A percentile compares a stretch with the other conserved stretches of the same genome.
Conservation (phyloP, 2,329 filamentous ascomycete species). For the Fusarium sp. region DNA sequence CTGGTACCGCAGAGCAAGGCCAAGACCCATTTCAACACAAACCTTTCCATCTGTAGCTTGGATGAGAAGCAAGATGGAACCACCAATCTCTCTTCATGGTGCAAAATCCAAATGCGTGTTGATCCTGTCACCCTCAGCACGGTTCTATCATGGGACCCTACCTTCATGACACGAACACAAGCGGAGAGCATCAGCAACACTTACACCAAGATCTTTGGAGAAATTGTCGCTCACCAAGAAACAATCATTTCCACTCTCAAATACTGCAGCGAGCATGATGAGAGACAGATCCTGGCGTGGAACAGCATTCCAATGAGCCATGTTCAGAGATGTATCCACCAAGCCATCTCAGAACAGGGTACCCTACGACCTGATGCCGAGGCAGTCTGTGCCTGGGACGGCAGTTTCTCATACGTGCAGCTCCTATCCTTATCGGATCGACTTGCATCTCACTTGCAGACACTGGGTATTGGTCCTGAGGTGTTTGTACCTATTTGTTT, state of each 20-base stretch:
- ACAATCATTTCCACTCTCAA: constrained; percentile 57
- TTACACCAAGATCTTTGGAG: constrained; percentile 61
- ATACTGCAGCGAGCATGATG: constrained; percentile 63
- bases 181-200: constrained; percentile 61
- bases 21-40: constrained; percentile 59
- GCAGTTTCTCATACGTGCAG: constrained; percentile 56
- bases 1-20: neutral
- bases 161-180: constrained; percentile 56
- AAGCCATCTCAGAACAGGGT: constrained; percentile 55
- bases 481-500: constrained; percentile 46
- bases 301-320: constrained; percentile 30
- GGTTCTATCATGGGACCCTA: constrained; percentile 51
- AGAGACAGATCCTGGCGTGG: constrained; percentile 58
- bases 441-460: constrained; percentile 47
- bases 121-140: constrained; percentile 34
- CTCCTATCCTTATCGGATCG: constrained; percentile 54
- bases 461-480: constrained; percentile 43
- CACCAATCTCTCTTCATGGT: constrained; percentile 13
- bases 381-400: constrained; percentile 60
- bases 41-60: constrained; percentile 47
- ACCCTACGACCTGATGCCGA: constrained; percentile 48
- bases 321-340: constrained; percentile 57
- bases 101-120: constrained; percentile 34
- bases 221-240: constrained; percentile 55
- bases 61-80: constrained; percentile 43